Evolutionary conservation across 371 early-diverging fungal species (phyloP), one percentile per base, ranked within the genome.

Genomic region (Apophysomyces trapeziformis): DNA sequence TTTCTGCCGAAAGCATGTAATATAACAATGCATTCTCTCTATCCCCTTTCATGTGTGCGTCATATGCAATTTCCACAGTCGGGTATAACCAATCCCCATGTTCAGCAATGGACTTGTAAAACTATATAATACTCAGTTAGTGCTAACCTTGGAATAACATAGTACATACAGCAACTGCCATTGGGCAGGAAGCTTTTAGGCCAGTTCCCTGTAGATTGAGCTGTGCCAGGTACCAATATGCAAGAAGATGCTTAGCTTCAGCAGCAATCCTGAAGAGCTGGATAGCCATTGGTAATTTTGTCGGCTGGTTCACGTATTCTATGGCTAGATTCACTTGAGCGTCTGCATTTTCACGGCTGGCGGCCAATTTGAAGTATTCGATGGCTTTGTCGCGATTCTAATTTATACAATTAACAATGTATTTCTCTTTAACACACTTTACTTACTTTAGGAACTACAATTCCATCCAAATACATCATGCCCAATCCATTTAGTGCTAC

Each of bases 1-100:
- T 85, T 77, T 97, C 97, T 0, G 95, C 95, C 0, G 93, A 93
- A 59, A 90, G 76, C 64, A 92, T 74, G 73, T 94, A 95, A 37
- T 81, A 69, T 12, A 95, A 50, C 7, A 90, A 67, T 0, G 95
- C 91, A 8, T 82, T 81, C 37, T 94, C 93, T 39, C 76, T 64
- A 71, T 94, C 92, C 18, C 91, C 91, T 7, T 75, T 75, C 38
- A 64, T 70, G 66, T 85, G 87, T 0, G 84, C 80, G 3, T 72
- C 62, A 66, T 83, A 86, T 6, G 93, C 90, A 12, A 72, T 68
- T 8, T 83, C 79, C 26, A 93, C 75, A 0, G 88, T 81, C 11
- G 90, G 85, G 67, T 92, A 82, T 35, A 83, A 71, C 94, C 95
- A 91, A 77, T 95, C 95, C 26, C 92, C 96, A 39, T 83, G 77